Evolutionary conservation across 1,284 basidiomycete genomes (phyloP).

Genomic region (Exobasidium cylindrosporum): DNA sequence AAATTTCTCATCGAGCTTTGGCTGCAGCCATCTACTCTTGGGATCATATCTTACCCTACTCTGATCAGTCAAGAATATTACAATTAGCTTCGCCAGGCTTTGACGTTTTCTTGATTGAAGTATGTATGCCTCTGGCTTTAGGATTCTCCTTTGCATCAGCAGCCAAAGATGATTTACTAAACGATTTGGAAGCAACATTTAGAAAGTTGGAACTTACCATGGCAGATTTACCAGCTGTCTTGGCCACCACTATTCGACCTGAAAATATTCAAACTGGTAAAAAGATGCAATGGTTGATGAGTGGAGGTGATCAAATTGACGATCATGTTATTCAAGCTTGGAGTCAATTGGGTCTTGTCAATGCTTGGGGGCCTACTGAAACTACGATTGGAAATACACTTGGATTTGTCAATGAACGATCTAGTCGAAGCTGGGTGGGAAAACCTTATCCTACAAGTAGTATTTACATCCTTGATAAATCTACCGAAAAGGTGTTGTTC

Average conservation of each 20-base stretch:
- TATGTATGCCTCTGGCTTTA: slow-evolving; percentile 49
- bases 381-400: slow-evolving; percentile 54
- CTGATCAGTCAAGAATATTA: slow-evolving; percentile 34
- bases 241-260: slow-evolving; percentile 45
- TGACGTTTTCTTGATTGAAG: slow-evolving; percentile 51
- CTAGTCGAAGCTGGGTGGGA: slow-evolving; percentile 43
- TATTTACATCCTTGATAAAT: slow-evolving; percentile 34
- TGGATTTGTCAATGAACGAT: slow-evolving; percentile 32
- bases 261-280: slow-evolving; percentile 22
- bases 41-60: slow-evolving; percentile 41
- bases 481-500: slow-evolving; percentile 21
- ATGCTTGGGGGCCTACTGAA: slow-evolving; percentile 54
- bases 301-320: slow-evolving; percentile 52
- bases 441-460: slow-evolving; percentile 36
- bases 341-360: slow-evolving; percentile 46
- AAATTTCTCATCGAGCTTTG: slow-evolving; percentile 45
- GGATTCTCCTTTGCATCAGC: slow-evolving; percentile 48
- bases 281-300: slow-evolving; percentile 53
- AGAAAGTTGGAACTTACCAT: slow-evolving; percentile 43
- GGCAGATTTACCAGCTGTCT: slow-evolving; percentile 49
- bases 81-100: slow-evolving; percentile 52
- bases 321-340: slow-evolving; percentile 44
- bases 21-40: slow-evolving; percentile 48
- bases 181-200: slow-evolving; percentile 44
- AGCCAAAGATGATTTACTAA: slow-evolving; percentile 44